These are phyloP conservation scores for Roridomyces roridus DNA, from an alignment of 768 basidiomycete species.

Conservation along the genomic window DNA sequence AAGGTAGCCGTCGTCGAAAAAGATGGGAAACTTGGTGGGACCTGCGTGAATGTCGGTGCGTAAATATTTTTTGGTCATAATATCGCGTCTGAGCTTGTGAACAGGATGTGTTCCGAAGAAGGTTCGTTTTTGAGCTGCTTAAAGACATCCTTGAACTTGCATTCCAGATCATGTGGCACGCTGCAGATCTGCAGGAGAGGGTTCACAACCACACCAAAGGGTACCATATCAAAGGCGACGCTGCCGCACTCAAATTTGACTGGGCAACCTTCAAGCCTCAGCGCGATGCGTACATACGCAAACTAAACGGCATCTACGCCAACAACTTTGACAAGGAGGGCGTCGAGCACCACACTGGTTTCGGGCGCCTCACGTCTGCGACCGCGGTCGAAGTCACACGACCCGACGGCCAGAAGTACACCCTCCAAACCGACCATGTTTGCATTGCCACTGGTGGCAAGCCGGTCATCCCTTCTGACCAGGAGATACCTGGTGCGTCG, in stretches of 20 bases:
- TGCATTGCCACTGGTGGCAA: constrained; percentile 87
- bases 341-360: constrained; percentile 87
- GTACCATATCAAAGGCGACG: constrained; percentile 71
- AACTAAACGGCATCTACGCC: constrained; percentile 91
- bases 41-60: constrained; percentile 97
- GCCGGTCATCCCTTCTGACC: constrained; percentile 80
- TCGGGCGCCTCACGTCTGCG: constrained; percentile 72
- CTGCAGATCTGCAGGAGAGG: constrained; percentile 88
- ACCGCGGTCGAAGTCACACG: constrained; percentile 76
- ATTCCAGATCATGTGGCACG: constrained; percentile 95
- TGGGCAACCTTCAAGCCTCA: constrained; percentile 93
- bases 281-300: constrained; percentile 93
- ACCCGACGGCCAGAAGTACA: constrained; percentile 72
- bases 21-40: constrained; percentile 81
- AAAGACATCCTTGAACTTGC: not conserved
- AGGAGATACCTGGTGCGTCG: constrained; percentile 86
- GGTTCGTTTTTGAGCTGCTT: constrained; percentile 42
- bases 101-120: constrained; percentile 98
- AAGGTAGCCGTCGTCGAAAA: constrained; percentile 91
- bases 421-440: constrained; percentile 77
- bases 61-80: constrained; percentile 15
- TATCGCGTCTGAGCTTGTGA: constrained; percentile 1
- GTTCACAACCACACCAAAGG: constrained; percentile 75
- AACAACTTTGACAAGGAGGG: constrained; percentile 85
- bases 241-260: constrained; percentile 67